Evolutionary conservation across 345 rosid genomes (phyloP).

Genomic region (Abelmoschus esculentus): DNA sequence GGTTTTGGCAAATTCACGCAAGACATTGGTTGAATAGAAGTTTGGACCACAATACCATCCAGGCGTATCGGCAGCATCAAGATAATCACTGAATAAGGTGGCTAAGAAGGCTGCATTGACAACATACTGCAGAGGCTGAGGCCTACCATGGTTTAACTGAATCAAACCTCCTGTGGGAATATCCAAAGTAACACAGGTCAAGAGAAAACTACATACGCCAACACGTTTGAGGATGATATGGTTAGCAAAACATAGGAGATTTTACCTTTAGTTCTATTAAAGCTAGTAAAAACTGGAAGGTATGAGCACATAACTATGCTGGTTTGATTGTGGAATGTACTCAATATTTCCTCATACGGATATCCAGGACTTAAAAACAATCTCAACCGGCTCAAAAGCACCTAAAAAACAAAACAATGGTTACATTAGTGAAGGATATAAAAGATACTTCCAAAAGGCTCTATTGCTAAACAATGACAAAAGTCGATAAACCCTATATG

Average conservation of each 20-base stretch:
- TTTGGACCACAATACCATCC: conserved; percentile 97
- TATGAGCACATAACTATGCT: conserved; percentile 74
- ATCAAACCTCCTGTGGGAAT: conserved; percentile 64
- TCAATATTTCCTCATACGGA: conserved; percentile 83
- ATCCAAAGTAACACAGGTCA: conserved; percentile 4
- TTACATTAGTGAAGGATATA: not conserved
- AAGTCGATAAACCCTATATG: not conserved
- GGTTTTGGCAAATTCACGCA: conserved; percentile 74
- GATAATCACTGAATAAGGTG: conserved; percentile 73
- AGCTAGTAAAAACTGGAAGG: conserved; percentile 56
- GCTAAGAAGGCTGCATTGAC: conserved; percentile 94
- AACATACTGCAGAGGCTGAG: conserved; percentile 94
- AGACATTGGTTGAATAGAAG: conserved; percentile 56
- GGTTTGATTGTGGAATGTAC: conserved; percentile 88
- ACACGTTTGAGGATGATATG: not conserved
- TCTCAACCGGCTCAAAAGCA: conserved; percentile 73
- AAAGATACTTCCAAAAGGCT: not conserved
- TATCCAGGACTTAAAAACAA: conserved; percentile 87
- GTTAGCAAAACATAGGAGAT: conserved; percentile 5
- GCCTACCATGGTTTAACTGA: conserved; percentile 80
- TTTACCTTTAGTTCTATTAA: conserved; percentile 65
- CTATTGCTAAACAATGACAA: not conserved
- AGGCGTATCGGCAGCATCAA: conserved; percentile 93
- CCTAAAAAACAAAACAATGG: conserved; percentile 27
- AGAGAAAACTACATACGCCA: conserved; percentile 10